Evolutionary conservation across 2,329 filamentous ascomycete species (phyloP).

Genomic region (Paecilomyces fulvus): DNA sequence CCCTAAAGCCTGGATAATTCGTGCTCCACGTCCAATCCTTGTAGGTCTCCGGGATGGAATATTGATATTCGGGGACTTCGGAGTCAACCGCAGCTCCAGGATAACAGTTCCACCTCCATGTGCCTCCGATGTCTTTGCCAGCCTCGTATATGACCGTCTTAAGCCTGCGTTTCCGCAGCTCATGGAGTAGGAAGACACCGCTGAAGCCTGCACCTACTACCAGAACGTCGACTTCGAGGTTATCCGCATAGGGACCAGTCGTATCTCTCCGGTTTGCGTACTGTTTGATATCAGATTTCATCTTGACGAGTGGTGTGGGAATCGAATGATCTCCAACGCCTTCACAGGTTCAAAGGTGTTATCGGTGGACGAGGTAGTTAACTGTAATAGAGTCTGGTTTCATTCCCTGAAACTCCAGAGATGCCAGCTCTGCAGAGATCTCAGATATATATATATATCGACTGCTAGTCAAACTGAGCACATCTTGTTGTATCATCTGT

Average conservation of each 20-base stretch:
- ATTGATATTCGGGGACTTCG: conserved; percentile 46
- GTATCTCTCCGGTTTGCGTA: conserved; percentile 8
- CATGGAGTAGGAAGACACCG: conserved; percentile 44
- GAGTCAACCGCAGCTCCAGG: conserved; percentile 46
- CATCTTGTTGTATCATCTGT: neutral
- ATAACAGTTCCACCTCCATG: conserved; percentile 48
- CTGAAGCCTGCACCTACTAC: conserved; percentile 2
- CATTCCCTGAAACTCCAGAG: neutral
- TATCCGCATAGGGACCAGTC: conserved; percentile 11
- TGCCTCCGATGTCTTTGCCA: conserved; percentile 41
- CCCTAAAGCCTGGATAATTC: conserved; percentile 21
- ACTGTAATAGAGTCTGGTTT: neutral
- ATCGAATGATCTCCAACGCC: neutral
- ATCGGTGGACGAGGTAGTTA: neutral
- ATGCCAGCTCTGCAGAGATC: neutral
- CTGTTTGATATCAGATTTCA: neutral
- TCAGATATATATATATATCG: neutral
- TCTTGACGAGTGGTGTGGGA: neutral
- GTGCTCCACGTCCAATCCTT: conserved; percentile 38
- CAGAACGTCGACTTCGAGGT: conserved; percentile 18
- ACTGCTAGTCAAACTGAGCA: neutral
- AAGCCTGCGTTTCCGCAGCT: conserved; percentile 41
- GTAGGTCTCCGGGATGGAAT: conserved; percentile 42
- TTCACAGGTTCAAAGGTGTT: neutral
- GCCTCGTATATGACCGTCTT: conserved; percentile 44